Percentiles rank a stretch among this genome's conserved stretches.
Evolutionary conservation across 2,329 filamentous ascomycete genomes (phyloP).

Genomic region (Monosporascus sp.): DNA sequence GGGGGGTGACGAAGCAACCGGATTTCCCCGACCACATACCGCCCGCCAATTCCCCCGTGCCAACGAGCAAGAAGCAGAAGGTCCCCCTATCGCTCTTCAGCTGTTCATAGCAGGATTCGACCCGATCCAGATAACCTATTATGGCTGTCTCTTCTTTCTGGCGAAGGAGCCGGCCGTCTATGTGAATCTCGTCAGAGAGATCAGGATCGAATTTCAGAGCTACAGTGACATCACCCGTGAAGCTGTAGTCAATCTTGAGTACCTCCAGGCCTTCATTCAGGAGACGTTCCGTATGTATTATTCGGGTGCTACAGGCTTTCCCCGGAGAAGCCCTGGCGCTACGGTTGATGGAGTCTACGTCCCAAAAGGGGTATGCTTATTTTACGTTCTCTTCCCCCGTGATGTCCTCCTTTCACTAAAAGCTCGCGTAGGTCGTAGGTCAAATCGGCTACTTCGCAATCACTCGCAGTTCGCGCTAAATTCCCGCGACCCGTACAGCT

Average conservation of each 20-base stretch:
- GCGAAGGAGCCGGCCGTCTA: conserved; percentile 3
- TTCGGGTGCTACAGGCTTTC: conserved; percentile 15
- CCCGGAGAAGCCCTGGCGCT: conserved; percentile 9
- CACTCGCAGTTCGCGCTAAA: neutral
- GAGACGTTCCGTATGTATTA: conserved; percentile 25
- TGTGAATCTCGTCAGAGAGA: conserved; percentile 5
- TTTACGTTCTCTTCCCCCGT: neutral
- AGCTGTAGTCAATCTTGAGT: conserved; percentile 10
- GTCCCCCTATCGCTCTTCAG: conserved; percentile 11
- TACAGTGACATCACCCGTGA: conserved; percentile 10
- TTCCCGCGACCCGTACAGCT: conserved; percentile 1
- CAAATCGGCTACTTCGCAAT: neutral
- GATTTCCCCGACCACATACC: conserved; percentile 17
- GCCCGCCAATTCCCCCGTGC: conserved; percentile 1
- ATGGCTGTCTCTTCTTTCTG: conserved; percentile 9
- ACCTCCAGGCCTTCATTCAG: conserved; percentile 24
- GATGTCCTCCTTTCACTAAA: neutral
- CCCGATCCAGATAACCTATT: conserved; percentile 5
- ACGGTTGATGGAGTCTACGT: conserved; percentile 10
- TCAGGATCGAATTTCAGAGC: conserved; percentile 5
- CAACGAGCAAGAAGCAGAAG: conserved; percentile 8
- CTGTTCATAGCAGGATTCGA: conserved; percentile 14
- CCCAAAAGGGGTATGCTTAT: conserved; percentile 10
- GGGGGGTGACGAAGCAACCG: conserved; percentile 10
- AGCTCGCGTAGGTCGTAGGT: conserved; percentile 1